Percentiles rank a stretch among this genome's conserved stretches.
Evolutionary conservation across 2,329 filamentous ascomycete genomes (phyloP).

Genomic region (Penicillium sp.): DNA sequence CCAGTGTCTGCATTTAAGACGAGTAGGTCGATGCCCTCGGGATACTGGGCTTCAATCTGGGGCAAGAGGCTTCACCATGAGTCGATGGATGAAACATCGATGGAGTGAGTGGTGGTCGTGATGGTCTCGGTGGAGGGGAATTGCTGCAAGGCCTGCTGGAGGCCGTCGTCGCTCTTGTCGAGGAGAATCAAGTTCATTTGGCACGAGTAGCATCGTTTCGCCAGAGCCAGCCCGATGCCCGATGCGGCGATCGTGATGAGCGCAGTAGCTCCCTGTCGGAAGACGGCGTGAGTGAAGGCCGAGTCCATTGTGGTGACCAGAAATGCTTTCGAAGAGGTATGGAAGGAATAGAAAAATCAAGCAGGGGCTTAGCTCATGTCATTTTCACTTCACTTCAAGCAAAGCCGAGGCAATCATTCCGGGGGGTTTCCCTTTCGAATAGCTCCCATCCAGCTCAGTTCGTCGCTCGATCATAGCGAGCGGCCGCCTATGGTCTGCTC

Average conservation of each 20-base stretch:
- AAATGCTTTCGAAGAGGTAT: no score
- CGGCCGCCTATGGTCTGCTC: no score
- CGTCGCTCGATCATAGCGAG: no score
- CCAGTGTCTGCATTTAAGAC: background rate
- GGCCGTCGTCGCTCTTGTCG: background rate
- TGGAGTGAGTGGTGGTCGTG: background rate
- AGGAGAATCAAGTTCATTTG: background rate
- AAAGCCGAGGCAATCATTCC: no score
- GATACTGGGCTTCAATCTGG: background rate
- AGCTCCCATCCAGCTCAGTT: no score
- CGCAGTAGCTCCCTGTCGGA: background rate
- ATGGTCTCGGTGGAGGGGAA: background rate
- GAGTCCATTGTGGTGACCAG: no score
- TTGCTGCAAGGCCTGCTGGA: background rate
- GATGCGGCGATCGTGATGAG: background rate
- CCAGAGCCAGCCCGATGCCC: background rate
- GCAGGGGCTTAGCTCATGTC: no score
- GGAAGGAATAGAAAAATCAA: no score
- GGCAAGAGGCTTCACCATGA: background rate
- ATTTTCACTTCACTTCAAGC: no score
- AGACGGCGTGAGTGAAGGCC: background rate
- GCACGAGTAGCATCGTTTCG: background rate
- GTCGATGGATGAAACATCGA: background rate
- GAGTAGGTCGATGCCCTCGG: background rate
- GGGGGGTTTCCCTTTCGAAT: no score